Conservation (phyloP, 2,329 filamentous ascomycete genomes). For the Aspergillus ustus region DNA sequence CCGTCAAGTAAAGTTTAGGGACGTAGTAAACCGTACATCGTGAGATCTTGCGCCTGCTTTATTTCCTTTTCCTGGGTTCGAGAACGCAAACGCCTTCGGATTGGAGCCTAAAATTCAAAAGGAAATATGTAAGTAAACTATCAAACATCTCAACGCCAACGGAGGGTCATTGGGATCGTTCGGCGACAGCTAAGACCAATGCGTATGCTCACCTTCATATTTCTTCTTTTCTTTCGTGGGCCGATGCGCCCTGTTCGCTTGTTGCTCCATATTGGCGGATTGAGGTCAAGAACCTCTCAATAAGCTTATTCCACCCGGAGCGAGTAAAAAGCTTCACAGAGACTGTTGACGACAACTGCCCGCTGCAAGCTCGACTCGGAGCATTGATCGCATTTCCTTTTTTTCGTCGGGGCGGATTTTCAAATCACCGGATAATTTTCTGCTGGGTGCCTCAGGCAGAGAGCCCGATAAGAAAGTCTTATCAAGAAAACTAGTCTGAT, state of each 20-base stretch:
- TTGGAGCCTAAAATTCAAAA: conserved; percentile 64
- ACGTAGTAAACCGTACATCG: conserved; percentile 49
- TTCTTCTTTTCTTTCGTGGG: conserved; percentile 89
- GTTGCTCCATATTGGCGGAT: conserved; percentile 70
- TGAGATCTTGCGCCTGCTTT: conserved; percentile 65
- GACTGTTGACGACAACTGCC: neutral
- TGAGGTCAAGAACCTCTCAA: conserved; percentile 35
- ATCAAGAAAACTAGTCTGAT: neutral
- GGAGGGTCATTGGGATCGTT: neutral
- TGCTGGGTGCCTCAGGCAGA: conserved; percentile 24
- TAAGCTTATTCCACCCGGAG: conserved; percentile 14
- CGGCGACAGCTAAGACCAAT: neutral
- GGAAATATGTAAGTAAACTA: neutral
- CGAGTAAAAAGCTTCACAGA: neutral
- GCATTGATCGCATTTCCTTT: conserved; percentile 15
- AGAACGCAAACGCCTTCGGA: conserved; percentile 87
- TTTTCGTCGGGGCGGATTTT: conserved; percentile 33
- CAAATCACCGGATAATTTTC: conserved; percentile 25
- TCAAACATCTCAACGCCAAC: neutral
- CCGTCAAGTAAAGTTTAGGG: neutral
- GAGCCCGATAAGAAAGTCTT: neutral
- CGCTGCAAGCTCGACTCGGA: conserved; percentile 7
- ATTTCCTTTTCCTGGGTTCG: conserved; percentile 78
- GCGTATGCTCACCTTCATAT: conserved; percentile 57
- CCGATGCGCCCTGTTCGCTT: conserved; percentile 83